phyloP scores from a whole-genome alignment of 2,329 filamentous ascomycete genomes.

The Penicillium olsonii region DNA sequence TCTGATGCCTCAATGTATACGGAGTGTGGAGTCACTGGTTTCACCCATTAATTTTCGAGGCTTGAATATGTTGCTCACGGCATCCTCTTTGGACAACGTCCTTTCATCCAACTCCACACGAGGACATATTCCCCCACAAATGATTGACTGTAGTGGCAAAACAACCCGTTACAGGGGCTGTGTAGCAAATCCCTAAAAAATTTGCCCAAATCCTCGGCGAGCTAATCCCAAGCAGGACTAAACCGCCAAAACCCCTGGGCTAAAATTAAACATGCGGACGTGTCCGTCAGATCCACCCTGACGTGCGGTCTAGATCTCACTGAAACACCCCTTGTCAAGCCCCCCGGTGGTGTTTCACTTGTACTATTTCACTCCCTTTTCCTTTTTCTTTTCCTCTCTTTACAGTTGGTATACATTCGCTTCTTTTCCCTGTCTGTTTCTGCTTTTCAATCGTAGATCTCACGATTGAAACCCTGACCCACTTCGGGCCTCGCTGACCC shows the following conservation, averaged over 20 bases:
- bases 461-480: conserved; percentile 3
- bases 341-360: conserved; percentile 13
- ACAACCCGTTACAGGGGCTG: background rate
- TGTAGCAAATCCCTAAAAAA: conserved; percentile 1
- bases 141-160: too few species aligned
- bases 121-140: too few species aligned
- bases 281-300: conserved; percentile 12
- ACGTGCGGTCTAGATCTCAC: conserved; percentile 16
- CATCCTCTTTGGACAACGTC: too few species aligned
- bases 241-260: conserved; percentile 2
- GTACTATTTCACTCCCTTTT: conserved; percentile 11
- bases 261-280: conserved; percentile 15
- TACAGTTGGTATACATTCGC: background rate
- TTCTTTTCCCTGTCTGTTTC: background rate
- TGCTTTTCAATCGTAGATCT: background rate
- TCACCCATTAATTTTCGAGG: background rate
- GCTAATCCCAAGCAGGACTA: background rate
- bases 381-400: conserved; percentile 1
- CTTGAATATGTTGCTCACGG: too few species aligned
- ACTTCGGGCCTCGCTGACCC: conserved; percentile 1
- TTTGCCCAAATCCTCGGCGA: background rate
- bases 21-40: too few species aligned
- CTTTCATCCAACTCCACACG: too few species aligned
- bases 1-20: too few species aligned
- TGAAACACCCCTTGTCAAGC: conserved; percentile 19